Evolutionary conservation across 305 asterid species (phyloP).

Genomic region (Fraxinus angustifolia): DNA sequence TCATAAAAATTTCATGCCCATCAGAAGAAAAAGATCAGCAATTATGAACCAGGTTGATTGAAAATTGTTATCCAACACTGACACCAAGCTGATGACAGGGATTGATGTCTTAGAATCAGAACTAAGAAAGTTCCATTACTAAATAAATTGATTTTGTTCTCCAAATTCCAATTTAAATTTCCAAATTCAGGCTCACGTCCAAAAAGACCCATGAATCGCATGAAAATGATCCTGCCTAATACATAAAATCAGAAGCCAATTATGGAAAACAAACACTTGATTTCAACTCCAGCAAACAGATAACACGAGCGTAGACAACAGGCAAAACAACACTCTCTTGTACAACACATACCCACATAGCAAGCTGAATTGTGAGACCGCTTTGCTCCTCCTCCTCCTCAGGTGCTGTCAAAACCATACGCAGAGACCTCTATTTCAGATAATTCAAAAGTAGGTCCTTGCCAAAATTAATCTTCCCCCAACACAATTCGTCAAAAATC

Average conservation of each 20-base stretch:
- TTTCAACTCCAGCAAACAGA: not conserved
- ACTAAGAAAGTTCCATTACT: not conserved
- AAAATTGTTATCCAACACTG: not conserved
- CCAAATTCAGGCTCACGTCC: not conserved
- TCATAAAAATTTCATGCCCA: not conserved
- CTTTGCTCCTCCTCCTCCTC: constrained; percentile 53
- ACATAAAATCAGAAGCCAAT: not conserved
- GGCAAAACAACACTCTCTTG: not conserved
- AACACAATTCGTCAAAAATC: constrained; percentile 35
- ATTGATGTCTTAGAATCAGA: not conserved
- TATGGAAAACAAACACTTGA: not conserved
- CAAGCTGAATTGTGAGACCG: constrained; percentile 66
- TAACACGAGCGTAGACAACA: not conserved
- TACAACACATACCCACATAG: constrained; percentile 80
- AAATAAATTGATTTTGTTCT: not conserved
- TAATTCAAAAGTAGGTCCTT: not conserved
- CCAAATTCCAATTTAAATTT: not conserved
- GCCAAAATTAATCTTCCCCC: not conserved
- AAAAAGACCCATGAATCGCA: not conserved
- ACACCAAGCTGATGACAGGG: not conserved
- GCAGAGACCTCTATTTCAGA: not conserved
- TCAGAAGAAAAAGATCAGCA: not conserved
- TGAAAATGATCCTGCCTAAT: not conserved
- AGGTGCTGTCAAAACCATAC: constrained; percentile 23
- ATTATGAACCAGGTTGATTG: not conserved